phyloP scores from a whole-genome alignment of 495 filamentous ascomycete genomes.

The Hypoxylon intermedium region DNA sequence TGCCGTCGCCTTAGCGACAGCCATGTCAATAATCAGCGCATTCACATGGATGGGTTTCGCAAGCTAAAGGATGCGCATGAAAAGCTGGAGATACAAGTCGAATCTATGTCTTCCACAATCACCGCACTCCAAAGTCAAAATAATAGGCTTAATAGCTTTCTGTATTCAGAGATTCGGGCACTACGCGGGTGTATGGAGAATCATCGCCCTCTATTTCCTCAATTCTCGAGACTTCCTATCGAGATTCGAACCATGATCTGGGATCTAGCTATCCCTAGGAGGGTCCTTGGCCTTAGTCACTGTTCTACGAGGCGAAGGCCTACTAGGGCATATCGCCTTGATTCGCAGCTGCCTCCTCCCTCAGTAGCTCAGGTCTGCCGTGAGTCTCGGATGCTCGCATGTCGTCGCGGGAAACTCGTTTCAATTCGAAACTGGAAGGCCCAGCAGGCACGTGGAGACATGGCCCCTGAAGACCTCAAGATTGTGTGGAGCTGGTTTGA shows the following conservation, averaged over 20 bases:
- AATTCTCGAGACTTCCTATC: slow-evolving; percentile 12
- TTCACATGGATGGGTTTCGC: too few relatives aligned
- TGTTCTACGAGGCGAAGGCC: not conserved
- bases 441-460: too few relatives aligned
- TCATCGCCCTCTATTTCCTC: not conserved
- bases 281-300: not conserved
- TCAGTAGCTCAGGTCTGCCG: slow-evolving; percentile 17
- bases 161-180: not conserved
- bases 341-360: not conserved
- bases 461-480: too few relatives aligned
- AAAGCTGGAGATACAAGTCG: too few relatives aligned
- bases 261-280: slow-evolving; percentile 11
- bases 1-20: too few relatives aligned
- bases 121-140: too few relatives aligned
- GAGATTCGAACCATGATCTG: slow-evolving; percentile 21
- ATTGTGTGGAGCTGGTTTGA: too few relatives aligned
- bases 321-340: not conserved
- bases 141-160: too few relatives aligned
- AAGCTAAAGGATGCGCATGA: too few relatives aligned
- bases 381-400: slow-evolving; percentile 17
- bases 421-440: too few relatives aligned
- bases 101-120: too few relatives aligned
- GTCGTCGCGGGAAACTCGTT: not conserved
- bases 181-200: not conserved
- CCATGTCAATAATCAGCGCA: too few relatives aligned